Conservation (phyloP, 495 filamentous ascomycete species). For the Daldinia grandis region DNA sequence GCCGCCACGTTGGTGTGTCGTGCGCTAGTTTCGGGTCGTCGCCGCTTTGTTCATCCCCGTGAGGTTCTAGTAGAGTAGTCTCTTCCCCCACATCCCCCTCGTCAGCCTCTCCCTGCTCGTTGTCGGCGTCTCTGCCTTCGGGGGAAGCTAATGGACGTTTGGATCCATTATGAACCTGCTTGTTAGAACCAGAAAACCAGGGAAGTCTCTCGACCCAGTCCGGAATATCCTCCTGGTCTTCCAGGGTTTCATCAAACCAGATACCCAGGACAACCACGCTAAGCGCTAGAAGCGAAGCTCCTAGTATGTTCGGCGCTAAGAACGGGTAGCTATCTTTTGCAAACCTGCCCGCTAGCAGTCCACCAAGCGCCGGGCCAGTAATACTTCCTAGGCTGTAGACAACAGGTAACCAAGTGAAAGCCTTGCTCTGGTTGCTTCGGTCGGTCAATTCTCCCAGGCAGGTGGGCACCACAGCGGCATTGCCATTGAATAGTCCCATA, state of each 20-base stretch:
- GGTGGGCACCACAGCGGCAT: conserved; percentile 84
- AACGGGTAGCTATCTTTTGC: conserved; percentile 76
- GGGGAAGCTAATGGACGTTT: conserved; percentile 71
- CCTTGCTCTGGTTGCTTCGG: conserved; percentile 87
- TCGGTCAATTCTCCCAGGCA: conserved; percentile 96
- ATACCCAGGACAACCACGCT: conserved; percentile 77
- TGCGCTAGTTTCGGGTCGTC: conserved; percentile 45
- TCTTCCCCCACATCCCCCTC: conserved; percentile 47
- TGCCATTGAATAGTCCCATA: conserved; percentile 94
- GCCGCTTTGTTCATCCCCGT: conserved; percentile 44
- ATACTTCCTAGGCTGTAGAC: conserved; percentile 94
- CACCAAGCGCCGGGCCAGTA: conserved; percentile 90
- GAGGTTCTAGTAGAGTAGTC: conserved; percentile 41
- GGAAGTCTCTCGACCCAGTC: conserved; percentile 52
- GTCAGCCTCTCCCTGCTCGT: conserved; percentile 52
- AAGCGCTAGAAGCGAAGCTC: conserved; percentile 71
- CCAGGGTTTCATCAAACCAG: conserved; percentile 89
- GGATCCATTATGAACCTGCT: conserved; percentile 54
- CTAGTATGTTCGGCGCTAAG: conserved; percentile 81
- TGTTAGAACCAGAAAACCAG: conserved; percentile 34
- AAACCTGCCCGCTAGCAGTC: conserved; percentile 71
- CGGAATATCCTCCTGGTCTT: conserved; percentile 71
- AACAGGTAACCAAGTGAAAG: conserved; percentile 91
- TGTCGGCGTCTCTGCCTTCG: conserved; percentile 60
- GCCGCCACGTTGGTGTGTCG: conserved; percentile 54